A percentile compares a stretch with the other conserved stretches of the same genome.
phyloP scores from a whole-genome alignment of 345 rosid species.

The Sapria himalayana region DNA sequence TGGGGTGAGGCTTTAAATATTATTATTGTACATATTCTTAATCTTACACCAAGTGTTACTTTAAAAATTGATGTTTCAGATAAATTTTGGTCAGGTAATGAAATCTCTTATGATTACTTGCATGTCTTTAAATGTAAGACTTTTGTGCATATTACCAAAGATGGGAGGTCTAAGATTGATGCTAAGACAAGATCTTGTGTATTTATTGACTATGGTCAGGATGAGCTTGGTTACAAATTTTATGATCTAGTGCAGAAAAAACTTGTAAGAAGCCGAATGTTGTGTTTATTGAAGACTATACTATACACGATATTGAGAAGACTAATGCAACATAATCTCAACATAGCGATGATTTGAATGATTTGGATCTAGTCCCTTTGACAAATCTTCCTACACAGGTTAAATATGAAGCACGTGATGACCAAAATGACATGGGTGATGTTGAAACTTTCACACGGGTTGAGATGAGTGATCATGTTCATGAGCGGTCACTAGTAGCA shows the following conservation, averaged over 20 bases:
- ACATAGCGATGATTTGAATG: too few relatives aligned
- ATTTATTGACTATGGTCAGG: too few relatives aligned
- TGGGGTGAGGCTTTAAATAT: background rate
- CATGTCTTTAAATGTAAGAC: slow-evolving; percentile 1
- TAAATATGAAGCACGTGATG: background rate
- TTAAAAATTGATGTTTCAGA: background rate
- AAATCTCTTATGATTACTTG: slow-evolving; percentile 4
- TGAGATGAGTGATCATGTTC: too few relatives aligned
- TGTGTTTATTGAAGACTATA: background rate
- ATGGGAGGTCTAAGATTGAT: background rate
- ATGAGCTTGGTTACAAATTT: too few relatives aligned
- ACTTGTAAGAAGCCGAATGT: background rate
- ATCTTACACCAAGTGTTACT: slow-evolving; percentile 2
- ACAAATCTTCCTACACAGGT: background rate
- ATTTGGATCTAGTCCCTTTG: too few relatives aligned
- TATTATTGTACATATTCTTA: background rate
- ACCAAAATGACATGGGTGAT: too few relatives aligned
- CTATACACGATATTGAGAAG: background rate
- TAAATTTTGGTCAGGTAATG: background rate
- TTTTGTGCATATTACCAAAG: background rate
- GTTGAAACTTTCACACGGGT: too few relatives aligned
- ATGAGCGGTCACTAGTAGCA: background rate
- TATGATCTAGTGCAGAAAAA: background rate
- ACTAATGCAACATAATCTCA: too few relatives aligned
- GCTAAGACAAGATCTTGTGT: background rate